Conservation (phyloP, 73 alveolate genomes). For the Tetrahymena elliotti region DNA sequence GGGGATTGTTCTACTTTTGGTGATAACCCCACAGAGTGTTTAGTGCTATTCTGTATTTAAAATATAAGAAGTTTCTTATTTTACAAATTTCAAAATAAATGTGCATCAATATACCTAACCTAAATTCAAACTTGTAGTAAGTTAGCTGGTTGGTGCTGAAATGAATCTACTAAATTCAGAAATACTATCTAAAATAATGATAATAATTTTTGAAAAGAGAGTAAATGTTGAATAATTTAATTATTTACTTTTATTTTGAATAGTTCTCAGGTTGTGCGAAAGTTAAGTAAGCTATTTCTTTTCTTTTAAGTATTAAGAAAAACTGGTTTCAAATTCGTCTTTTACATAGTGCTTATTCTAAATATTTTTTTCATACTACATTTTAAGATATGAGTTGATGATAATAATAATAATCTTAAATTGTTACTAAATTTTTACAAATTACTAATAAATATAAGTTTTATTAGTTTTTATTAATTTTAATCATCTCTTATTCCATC, state of each 20-base stretch:
- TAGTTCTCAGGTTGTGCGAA: neutral
- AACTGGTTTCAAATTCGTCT: too few species aligned
- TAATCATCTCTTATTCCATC: neutral
- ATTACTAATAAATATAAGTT: neutral
- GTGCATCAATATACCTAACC: neutral
- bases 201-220: neutral
- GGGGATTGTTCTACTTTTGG: slow-evolving; percentile 1
- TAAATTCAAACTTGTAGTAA: neutral
- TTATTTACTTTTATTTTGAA: neutral
- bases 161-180: neutral
- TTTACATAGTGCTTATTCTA: neutral
- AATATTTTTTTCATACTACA: neutral
- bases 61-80: neutral
- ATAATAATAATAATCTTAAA: too few species aligned
- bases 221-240: too few species aligned
- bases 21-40: neutral
- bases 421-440: neutral
- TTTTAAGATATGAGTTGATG: neutral
- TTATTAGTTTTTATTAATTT: neutral
- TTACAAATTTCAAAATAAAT: too few species aligned
- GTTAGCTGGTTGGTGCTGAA: neutral
- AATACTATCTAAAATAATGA: neutral
- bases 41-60: neutral
- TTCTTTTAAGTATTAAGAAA: neutral
- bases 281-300: neutral